Base-by-base conservation (phyloP, 768 basidiomycete species). In the Xerocomellus intermedius region DNA sequence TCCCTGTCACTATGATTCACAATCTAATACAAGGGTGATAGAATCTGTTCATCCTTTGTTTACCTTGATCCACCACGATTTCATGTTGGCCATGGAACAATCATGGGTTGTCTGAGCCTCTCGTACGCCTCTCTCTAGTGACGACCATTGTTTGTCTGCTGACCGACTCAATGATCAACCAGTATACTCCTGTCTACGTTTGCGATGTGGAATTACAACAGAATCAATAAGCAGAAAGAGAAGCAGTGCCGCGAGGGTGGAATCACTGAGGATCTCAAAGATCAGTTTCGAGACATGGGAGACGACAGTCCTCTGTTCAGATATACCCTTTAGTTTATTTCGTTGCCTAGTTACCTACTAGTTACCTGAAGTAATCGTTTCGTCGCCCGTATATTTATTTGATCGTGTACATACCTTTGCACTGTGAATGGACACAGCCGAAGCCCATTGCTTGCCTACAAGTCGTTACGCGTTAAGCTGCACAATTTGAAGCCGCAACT, bases 251-350 rank as follows among this genome's bases (percentile, higher is more conserved):
- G 65, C 9, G 68, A 69, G 8, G 71, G 77, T 43, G 73, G 73
- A 5, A 78, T 85, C 44, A 71, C 73, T 13, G 67, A 72, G 14
- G 72, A 67, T 35, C 66, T 66, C 39, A 66, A 58, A 39, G 71
- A 72, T 8, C 73, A 79, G 37, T 83, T 79, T 58, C 68, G 62
- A 32, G 68, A 80, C 8, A 68, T 83, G 64, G 83, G 80, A 2
- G 79, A 79, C 56, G 70, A 76, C 32, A 80, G 78, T 50, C 83
- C 83, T 43, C 67, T 84, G 28, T 85, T 81, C 72, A 75, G 80
- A 79, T 70, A 71, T 19, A 51, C 65, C 2, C 57, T 69, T 43
- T 69, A 54, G 52, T 8, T 19, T 24, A 28, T 13, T 39, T 44
- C 42, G 30, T 30, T 30, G 10, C 26, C 26, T 26, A 26, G 9